Conservation (phyloP, 139 green algal species). For the Yamagishiella unicocca region DNA sequence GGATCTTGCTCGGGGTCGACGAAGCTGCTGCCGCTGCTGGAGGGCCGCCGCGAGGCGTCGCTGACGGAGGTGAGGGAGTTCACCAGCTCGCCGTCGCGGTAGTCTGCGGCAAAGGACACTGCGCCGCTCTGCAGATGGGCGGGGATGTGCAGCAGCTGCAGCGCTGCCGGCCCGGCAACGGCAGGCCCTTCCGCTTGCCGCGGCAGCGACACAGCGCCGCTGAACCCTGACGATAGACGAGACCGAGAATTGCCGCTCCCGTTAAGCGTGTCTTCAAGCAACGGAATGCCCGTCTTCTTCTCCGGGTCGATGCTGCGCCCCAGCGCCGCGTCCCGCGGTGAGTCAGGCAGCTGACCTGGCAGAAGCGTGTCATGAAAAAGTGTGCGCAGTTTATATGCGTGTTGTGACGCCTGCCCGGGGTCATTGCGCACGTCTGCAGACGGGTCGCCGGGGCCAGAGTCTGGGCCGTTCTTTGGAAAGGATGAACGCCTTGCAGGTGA, state of each 20-base stretch:
- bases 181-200: too few relatives aligned
- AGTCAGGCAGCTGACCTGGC: slow-evolving; percentile 17
- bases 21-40: neutral
- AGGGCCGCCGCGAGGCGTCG: too few relatives aligned
- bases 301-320: neutral
- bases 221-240: neutral
- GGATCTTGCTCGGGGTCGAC: neutral
- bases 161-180: too few relatives aligned
- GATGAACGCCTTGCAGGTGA: neutral
- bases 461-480: too few relatives aligned
- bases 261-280: slow-evolving; percentile 16
- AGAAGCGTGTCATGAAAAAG: neutral
- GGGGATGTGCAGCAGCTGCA: neutral
- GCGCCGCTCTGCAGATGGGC: neutral
- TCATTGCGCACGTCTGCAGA: neutral
- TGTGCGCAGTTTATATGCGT: neutral
- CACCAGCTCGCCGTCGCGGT: slow-evolving; percentile 2
- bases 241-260: neutral
- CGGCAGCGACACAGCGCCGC: too few relatives aligned
- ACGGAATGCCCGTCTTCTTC: neutral
- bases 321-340: neutral
- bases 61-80: neutral
- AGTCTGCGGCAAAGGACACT: neutral
- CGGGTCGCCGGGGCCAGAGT: too few relatives aligned
- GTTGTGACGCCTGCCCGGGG: neutral